A percentile compares a stretch with the other conserved stretches of the same genome.
These are phyloP conservation scores for Pseudocercospora crystallina DNA, from an alignment of 2,329 filamentous ascomycete genomes.

Conservation along the genomic window DNA sequence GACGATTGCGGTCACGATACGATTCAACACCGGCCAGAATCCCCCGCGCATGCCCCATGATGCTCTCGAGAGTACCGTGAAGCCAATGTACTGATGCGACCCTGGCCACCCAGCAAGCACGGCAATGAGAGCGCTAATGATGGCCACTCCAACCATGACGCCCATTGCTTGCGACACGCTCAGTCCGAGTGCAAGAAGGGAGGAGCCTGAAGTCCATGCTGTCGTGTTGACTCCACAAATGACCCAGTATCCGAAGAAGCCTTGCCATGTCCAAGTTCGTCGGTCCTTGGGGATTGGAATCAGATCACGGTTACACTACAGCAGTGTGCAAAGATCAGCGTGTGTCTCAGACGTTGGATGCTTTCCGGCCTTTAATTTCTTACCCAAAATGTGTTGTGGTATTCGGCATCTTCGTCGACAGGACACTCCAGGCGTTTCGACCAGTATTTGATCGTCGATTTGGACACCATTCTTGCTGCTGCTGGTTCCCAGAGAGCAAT, in stretches of 20 bases:
- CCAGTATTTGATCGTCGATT: constrained; percentile 1
- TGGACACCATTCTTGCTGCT: background rate
- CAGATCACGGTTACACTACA: constrained; percentile 17
- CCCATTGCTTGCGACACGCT: constrained; percentile 29
- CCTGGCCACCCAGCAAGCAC: constrained; percentile 39
- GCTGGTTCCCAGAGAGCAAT: background rate
- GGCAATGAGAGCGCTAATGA: constrained; percentile 36
- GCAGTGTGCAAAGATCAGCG: background rate
- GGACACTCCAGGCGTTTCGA: constrained; percentile 16
- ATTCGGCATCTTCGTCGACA: constrained; percentile 12
- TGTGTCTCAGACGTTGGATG: background rate
- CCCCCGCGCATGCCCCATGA: constrained; percentile 25
- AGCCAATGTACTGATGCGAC: constrained; percentile 36
- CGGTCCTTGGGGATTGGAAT: constrained; percentile 13
- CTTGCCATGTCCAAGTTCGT: constrained; percentile 22
- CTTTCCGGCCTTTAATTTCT: background rate
- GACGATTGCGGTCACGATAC: constrained; percentile 26
- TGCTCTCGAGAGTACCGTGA: constrained; percentile 33
- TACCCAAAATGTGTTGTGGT: constrained; percentile 17
- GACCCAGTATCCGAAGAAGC: constrained; percentile 21
- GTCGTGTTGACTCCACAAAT: constrained; percentile 20
- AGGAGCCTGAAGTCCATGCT: constrained; percentile 16
- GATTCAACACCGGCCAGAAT: constrained; percentile 27
- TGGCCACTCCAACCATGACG: constrained; percentile 34
- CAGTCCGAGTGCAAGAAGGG: constrained; percentile 15